Percentiles rank a stretch among this genome's conserved stretches.
phyloP scores from a whole-genome alignment of 164 flowering plant genomes.

The Annona squamosa region DNA sequence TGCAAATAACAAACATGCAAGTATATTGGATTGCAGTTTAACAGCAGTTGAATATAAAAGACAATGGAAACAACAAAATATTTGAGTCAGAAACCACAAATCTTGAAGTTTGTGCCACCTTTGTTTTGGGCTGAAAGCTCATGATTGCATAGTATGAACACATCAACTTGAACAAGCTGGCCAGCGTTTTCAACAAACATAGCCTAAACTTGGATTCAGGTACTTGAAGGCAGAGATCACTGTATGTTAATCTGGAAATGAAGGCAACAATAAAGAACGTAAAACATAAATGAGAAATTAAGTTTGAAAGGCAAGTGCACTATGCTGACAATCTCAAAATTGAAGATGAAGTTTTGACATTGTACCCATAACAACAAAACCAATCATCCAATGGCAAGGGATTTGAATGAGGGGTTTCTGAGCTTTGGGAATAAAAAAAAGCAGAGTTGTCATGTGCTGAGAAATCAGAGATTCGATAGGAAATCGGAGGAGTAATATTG shows the following conservation, averaged over 20 bases:
- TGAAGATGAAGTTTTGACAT: too few relatives aligned
- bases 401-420: too few relatives aligned
- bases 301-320: background rate
- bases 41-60: background rate
- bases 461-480: too few relatives aligned
- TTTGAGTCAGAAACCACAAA: background rate
- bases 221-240: slow-evolving; percentile 87
- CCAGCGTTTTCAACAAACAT: slow-evolving; percentile 71
- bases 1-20: background rate
- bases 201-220: slow-evolving; percentile 90
- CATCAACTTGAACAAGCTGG: slow-evolving; percentile 67
- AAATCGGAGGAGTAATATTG: too few relatives aligned
- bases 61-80: background rate
- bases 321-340: too few relatives aligned
- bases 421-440: too few relatives aligned
- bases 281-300: background rate
- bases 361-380: too few relatives aligned
- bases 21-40: background rate
- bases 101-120: slow-evolving; percentile 32
- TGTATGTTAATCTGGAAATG: slow-evolving; percentile 81
- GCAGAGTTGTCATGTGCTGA: too few relatives aligned
- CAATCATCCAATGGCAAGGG: too few relatives aligned
- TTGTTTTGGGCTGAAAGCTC: slow-evolving; percentile 55
- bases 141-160: slow-evolving; percentile 78
- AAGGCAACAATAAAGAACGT: slow-evolving; percentile 15